Base-by-base conservation (phyloP, 495 filamentous ascomycete genomes). In the Talaromyces thailandensis region DNA sequence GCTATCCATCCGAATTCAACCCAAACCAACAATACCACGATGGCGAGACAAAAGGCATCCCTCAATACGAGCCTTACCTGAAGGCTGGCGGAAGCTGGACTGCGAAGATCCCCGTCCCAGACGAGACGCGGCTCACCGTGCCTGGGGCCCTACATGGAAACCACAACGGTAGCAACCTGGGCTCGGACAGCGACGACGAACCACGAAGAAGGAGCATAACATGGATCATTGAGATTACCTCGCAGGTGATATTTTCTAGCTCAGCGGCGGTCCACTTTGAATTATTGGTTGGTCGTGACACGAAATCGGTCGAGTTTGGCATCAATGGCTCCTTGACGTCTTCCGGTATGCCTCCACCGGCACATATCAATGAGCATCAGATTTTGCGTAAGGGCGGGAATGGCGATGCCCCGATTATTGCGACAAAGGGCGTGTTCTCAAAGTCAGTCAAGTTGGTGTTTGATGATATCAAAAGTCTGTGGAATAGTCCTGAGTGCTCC, bases 41-140 rank as follows among this genome's bases (percentile, higher is more conserved):
- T 25, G 79, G 83, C 24, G 79, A 86, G 56, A 68, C 68, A 59
- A 77, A 81, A 75, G 90, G 88, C 60, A 79, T 84, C 3, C 93
- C 92, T 26, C 87, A 95, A 69, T 98, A 93, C 72, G 94, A 98
- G 70, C 93, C 94, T 12, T 90, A 96, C 72, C 84, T 98, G 65
- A 98, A 98, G 75, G 92, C 94, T 24, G 95, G 91, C 16, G 92
- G 90, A 21, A 86, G 77, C 59, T 98, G 91, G 87, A 84, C 84
- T 69, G 87, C 90, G 28, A 80, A 79, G 53, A 84, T 98, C 59
- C 81, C 83, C 7, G 84, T 98, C 4, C 93, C 93, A 2, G 82
- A 89, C 52, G 74, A 83, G 60, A 87, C 90, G 32, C 80, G 87
- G 48, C 75, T 83, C 63, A 79, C 72, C 60, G 78, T 79, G 66